These are phyloP conservation scores for Seiridium cupressi DNA, from an alignment of 2,329 filamentous ascomycete species.

Conservation along the genomic window DNA sequence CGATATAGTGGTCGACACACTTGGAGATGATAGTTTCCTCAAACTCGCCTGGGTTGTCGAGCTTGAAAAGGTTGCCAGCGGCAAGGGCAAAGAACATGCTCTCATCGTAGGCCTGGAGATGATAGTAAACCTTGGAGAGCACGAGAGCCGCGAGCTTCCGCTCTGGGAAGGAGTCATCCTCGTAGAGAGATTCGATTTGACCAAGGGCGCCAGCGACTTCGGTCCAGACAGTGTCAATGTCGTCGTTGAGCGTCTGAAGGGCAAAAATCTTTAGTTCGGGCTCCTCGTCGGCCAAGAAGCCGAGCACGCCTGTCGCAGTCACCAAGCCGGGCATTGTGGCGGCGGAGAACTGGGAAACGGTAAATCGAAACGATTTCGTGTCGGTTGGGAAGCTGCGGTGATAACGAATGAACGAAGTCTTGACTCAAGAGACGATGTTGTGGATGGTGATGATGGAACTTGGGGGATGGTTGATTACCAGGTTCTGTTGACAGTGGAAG, in stretches of 20 bases:
- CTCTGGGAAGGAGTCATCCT: conserved; percentile 92
- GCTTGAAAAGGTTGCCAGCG: conserved; percentile 90
- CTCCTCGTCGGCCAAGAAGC: conserved; percentile 93
- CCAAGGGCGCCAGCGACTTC: conserved; percentile 91
- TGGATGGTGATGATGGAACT: background rate
- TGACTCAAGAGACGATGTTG: background rate
- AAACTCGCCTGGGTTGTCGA: conserved; percentile 88
- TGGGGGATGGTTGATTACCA: background rate
- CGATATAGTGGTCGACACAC: conserved; percentile 97
- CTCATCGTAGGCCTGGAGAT: conserved; percentile 97
- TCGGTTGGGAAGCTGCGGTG: background rate
- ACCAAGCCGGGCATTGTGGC: conserved; percentile 83
- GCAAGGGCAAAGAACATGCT: conserved; percentile 98
- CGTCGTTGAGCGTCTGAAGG: conserved; percentile 89
- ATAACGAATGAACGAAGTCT: background rate
- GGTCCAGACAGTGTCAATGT: conserved; percentile 96
- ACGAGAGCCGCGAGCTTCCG: conserved; percentile 92
- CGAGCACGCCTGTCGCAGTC: conserved; percentile 90
- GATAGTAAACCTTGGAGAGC: conserved; percentile 97
- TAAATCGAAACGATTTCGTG: background rate
- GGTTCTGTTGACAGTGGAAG: background rate
- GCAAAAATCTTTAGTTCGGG: conserved; percentile 93
- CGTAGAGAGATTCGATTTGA: conserved; percentile 95
- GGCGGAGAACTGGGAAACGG: background rate
- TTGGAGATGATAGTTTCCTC: conserved; percentile 99